Conservation (phyloP, 345 rosid genomes). For the Balakata baccata region DNA sequence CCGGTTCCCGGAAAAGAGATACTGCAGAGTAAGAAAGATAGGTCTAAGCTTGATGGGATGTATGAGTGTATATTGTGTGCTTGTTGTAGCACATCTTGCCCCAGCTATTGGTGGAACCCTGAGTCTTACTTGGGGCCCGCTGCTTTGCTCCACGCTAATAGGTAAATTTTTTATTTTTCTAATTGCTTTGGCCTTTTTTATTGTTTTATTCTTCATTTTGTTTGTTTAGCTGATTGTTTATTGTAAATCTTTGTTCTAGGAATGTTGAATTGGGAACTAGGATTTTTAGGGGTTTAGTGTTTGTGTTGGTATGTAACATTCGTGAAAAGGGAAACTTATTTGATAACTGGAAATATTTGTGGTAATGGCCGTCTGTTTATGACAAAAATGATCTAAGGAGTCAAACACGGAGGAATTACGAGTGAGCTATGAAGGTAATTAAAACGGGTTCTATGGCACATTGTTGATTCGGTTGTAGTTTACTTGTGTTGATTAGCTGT, state of each 20-base stretch:
- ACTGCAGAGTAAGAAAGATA: slow-evolving; percentile 79
- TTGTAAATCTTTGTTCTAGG: background rate
- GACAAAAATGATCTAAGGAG: too few relatives aligned
- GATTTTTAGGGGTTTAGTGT: background rate
- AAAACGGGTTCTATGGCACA: background rate
- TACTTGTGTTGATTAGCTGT: background rate
- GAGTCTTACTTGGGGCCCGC: slow-evolving; percentile 94
- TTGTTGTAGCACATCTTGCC: slow-evolving; percentile 91
- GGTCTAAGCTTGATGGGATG: slow-evolving; percentile 94
- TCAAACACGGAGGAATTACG: background rate
- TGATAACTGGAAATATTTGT: background rate
- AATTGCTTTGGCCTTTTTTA: background rate
- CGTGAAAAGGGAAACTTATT: background rate
- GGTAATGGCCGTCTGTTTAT: background rate
- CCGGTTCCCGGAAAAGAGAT: slow-evolving; percentile 70
- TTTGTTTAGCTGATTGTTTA: background rate
- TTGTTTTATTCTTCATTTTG: background rate
- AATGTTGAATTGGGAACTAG: background rate
- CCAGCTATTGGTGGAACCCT: slow-evolving; percentile 99
- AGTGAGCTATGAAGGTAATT: background rate
- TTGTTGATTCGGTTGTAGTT: background rate
- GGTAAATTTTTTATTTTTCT: slow-evolving; percentile 36
- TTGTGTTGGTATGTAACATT: background rate
- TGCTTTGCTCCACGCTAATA: slow-evolving; percentile 86
- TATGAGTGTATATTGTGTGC: slow-evolving; percentile 94